These are phyloP conservation scores for Leccinum imitatum DNA, from an alignment of 768 basidiomycete genomes.

Conservation along the genomic window DNA sequence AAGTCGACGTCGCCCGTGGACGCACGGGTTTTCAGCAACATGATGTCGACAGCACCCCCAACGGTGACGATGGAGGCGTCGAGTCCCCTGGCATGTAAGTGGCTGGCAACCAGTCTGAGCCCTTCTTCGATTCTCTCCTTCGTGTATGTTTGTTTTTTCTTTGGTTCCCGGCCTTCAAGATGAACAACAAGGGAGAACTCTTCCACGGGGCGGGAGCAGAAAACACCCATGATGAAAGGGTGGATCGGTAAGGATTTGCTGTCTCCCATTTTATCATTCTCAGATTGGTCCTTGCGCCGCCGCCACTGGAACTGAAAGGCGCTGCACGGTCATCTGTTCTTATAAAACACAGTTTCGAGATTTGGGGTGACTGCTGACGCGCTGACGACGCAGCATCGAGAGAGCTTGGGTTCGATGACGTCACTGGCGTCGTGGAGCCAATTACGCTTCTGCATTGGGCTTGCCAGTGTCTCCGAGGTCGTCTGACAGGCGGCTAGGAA, in stretches of 20 bases:
- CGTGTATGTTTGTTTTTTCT: conserved; percentile 3
- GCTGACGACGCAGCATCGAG: neutral
- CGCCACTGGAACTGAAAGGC: neutral
- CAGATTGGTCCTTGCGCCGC: neutral
- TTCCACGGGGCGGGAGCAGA: neutral
- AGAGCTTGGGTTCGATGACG: neutral
- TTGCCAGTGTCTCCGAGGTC: neutral
- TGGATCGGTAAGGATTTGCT: neutral
- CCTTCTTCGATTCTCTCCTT: conserved; percentile 6
- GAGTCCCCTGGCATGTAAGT: conserved; percentile 1
- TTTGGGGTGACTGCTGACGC: neutral
- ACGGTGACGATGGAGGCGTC: conserved; percentile 5
- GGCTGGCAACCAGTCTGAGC: conserved; percentile 1
- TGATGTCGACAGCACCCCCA: conserved; percentile 11
- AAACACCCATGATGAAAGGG: conserved; percentile 1
- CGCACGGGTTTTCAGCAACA: conserved; percentile 5
- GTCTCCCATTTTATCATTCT: neutral
- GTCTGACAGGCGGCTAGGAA: too few species aligned
- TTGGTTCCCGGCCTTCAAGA: neutral
- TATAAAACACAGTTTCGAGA: neutral
- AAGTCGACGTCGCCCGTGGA: conserved; percentile 12
- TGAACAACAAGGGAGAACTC: neutral
- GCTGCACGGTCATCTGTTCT: neutral
- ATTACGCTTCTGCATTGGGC: neutral
- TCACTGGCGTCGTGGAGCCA: neutral